Base-by-base conservation (phyloP, 768 basidiomycete species). In the Boletus tomentosulus region DNA sequence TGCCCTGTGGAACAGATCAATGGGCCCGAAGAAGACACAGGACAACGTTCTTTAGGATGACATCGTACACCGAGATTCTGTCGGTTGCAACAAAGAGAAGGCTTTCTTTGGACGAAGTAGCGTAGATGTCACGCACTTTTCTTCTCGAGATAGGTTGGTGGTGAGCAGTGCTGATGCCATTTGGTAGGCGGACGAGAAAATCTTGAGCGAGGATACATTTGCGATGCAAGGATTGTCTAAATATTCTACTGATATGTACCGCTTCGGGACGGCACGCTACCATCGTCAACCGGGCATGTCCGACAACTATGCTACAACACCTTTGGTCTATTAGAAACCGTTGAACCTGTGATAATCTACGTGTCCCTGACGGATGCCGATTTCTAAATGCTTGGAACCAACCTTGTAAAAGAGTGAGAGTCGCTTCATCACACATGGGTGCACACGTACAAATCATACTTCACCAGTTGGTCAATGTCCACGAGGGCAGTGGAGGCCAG, bases 61-160 rank as follows among this genome's bases (percentile, higher is more conserved):
- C 88, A 77, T 99, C 96, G 76, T 92, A 98, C 0, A 95, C 95
- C 19, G 92, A 96, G 67, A 98, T 96, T 57, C 97, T 81, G 73
- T 99, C 97, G 10, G 90, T 87, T 11, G 96, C 95, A 54, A 98
- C 87, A 67, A 98, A 98, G 39, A 99, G 80, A 19, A 99, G 80
- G 59, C 83, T 79, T 49, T 84, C 78, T 22, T 80, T 77, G 6
- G 83, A 84, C 6, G 86, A 84, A 12, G 83, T 86, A 31, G 80
- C 63, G 73, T 99, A 98, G 66, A 99, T 86, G 71, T 98, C 96
- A 52, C 97, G 84, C 22, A 99, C 97, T 80, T 99, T 99, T 54
- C 97, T 97, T 67, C 79, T 84, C 2, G 92, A 93, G 31, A 98
- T 54, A 89, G 73, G 62, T 85, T 62, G 5, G 85, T 82, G 47